Base-by-base conservation (phyloP, 371 early-diverging fungal genomes). In the Nematocida minor region DNA sequence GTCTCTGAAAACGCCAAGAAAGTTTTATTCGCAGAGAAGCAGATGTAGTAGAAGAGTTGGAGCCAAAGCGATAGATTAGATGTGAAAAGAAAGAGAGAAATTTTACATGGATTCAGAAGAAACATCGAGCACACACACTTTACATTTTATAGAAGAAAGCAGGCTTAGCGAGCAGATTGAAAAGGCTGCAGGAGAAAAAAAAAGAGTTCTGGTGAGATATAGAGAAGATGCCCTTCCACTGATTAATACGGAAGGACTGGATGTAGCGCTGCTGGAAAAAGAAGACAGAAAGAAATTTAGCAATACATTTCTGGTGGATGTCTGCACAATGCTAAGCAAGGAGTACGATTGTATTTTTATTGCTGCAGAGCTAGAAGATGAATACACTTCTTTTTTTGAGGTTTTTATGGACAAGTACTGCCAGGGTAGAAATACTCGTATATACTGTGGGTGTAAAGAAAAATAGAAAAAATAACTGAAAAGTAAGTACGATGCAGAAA, bases 41-140 rank as follows among this genome's bases (percentile, higher is more conserved):
- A 60, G 51, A 36, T 27, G 25, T 14, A 41, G 32, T 14, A 38
- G 27, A 67, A 31, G 27, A 29, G 14, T 29, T 57, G 36, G 27
- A 16, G 57, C 14, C 27, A 31, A 57, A 38, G 14, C 34, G 22
- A 31, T 31, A 57, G 27, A 38, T n/a, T n/a, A 29, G 25, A n/a
- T 11, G n/a, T 57, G 36, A 36, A 57, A 34, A 9, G 7, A 31
- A 11, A 57, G 11, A 51, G 22, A 51, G 27, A 51, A 51, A 27
- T 51, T 51, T 51, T 51, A 51, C 22, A 51, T 51, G 51, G 36
- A 57, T n/a, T n/a, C n/a, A n/a, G n/a, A n/a, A n/a, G n/a, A n/a
- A n/a, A n/a, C n/a, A n/a, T n/a, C n/a, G 34, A 57, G 57, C 7
- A 1, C 1, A 7, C 36, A 38, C 11, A 57, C 11, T 6, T 7